Evolutionary conservation across 495 filamentous ascomycete species (phyloP), one percentile per base, ranked within the genome.

Genomic region (Aspergillus mulundensis): DNA sequence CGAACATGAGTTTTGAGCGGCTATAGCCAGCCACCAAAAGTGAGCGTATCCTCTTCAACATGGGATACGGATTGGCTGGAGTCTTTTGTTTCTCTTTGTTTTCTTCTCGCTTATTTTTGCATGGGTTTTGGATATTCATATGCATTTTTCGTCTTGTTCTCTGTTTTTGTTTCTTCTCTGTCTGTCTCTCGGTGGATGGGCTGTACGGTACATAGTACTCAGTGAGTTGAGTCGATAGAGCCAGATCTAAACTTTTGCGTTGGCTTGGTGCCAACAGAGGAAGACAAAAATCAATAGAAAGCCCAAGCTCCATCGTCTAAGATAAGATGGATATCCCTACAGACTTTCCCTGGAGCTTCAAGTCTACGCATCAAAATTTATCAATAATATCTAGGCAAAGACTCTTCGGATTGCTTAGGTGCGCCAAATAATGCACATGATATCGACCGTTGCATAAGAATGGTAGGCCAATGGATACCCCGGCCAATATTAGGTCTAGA

Each of bases 41-140:
- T 46, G 50, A 61, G 60, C 61, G 41, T 56, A 40, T 62, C 65
- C 65, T 67, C 51, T 67, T 67, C 65, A 67, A 67, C 65, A 67
- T 60, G 62, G 65, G 62, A 62, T 64, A 53, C 39, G 49, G 53
- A 49, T 16, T 24, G 24, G 21, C 14, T 28, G 65, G 60, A 64
- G 58, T 67, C 54, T 60, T 56, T 43, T 24, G 40, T 25, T 57
- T 55, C 36, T 32, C 54, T 11, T 28, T 32, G 53, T 28, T 52
- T 59, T 61, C 18, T 42, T 10, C 7, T 41, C 43, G 55, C 51
- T 32, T 32, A 46, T 36, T 40, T 11, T 18, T 51, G 43, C 41
- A 57, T 48, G 40, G 61, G 38, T 55, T 20, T 62, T 59, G 50
- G 50, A 53, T 58, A 56, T 41, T 15, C 38, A 47, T 25, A 10